A percentile compares a stretch with the other conserved stretches of the same genome.
These are phyloP conservation scores for Penicillium sp. DNA, from an alignment of 2,329 filamentous ascomycete species.

Conservation along the genomic window DNA sequence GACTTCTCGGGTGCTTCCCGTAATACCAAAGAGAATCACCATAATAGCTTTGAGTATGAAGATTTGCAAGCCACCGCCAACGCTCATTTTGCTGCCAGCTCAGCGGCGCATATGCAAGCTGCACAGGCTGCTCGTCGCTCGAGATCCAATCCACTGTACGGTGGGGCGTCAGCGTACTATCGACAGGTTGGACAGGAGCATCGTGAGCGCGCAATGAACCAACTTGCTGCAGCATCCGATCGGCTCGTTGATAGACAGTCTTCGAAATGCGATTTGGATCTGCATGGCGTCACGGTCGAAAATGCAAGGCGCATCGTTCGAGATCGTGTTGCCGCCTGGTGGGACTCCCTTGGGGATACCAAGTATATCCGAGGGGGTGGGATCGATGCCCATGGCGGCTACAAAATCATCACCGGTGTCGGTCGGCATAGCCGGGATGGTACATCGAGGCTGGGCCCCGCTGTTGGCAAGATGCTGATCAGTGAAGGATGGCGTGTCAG, in stretches of 20 bases:
- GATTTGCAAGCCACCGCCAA: slow-evolving; percentile 45
- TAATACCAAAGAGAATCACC: slow-evolving; percentile 3
- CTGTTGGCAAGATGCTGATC: slow-evolving; percentile 75
- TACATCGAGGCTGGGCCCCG: slow-evolving; percentile 74
- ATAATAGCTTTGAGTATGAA: slow-evolving; percentile 24
- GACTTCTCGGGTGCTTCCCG: background rate
- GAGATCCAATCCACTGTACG: slow-evolving; percentile 73
- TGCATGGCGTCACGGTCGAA: slow-evolving; percentile 81
- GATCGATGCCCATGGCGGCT: slow-evolving; percentile 58
- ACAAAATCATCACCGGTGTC: slow-evolving; percentile 78
- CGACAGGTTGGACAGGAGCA: slow-evolving; percentile 70
- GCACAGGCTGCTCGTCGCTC: slow-evolving; percentile 62
- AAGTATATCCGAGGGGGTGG: slow-evolving; percentile 54
- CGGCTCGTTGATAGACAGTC: slow-evolving; percentile 71
- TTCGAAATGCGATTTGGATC: slow-evolving; percentile 64
- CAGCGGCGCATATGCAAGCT: slow-evolving; percentile 61
- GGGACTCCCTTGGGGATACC: slow-evolving; percentile 71
- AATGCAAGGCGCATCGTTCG: slow-evolving; percentile 80
- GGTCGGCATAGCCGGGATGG: slow-evolving; percentile 80
- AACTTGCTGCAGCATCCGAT: slow-evolving; percentile 71
- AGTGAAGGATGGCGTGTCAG: slow-evolving; percentile 84
- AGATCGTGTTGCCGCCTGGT: slow-evolving; percentile 73
- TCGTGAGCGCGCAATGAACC: slow-evolving; percentile 59
- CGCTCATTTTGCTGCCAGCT: slow-evolving; percentile 52
- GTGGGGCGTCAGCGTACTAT: slow-evolving; percentile 77